Conservation (phyloP, 2,329 filamentous ascomycete genomes). For the Dactylellina leptospora region DNA sequence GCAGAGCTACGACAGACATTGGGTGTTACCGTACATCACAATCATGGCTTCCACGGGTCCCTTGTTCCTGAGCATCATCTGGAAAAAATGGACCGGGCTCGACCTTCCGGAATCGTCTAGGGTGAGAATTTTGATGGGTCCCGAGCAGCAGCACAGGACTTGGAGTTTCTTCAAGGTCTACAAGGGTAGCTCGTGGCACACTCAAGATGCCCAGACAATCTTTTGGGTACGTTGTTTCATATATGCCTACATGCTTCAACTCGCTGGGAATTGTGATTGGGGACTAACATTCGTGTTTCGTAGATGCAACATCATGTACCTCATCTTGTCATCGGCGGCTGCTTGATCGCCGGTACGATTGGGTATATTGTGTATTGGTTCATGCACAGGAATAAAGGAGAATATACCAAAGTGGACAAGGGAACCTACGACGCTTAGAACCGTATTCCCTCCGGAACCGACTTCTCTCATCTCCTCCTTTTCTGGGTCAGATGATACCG, state of each 20-base stretch:
- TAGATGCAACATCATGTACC: slow-evolving; percentile 51
- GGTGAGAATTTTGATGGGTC: slow-evolving; percentile 73
- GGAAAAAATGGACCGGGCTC: slow-evolving; percentile 75
- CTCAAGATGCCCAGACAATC: slow-evolving; percentile 63
- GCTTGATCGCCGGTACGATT: slow-evolving; percentile 24
- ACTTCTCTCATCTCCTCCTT: no score
- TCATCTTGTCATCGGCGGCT: slow-evolving; percentile 33
- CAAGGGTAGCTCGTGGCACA: slow-evolving; percentile 64
- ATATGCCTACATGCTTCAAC: not conserved
- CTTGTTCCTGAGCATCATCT: slow-evolving; percentile 77
- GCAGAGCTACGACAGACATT: slow-evolving; percentile 73
- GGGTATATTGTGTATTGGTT: slow-evolving; percentile 49
- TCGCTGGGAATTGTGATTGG: not conserved
- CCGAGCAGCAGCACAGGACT: slow-evolving; percentile 70
- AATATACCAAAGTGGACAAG: slow-evolving; percentile 39
- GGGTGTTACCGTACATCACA: slow-evolving; percentile 76
- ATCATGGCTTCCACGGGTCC: slow-evolving; percentile 83
- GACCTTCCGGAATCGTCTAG: slow-evolving; percentile 65
- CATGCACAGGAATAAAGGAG: slow-evolving; percentile 37
- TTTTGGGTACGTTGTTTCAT: slow-evolving; percentile 63
- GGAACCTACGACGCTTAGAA: slow-evolving; percentile 43
- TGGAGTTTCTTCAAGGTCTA: slow-evolving; percentile 77
- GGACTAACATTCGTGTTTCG: not conserved
- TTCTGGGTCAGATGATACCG: no score
- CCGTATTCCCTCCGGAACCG: not conserved